Evolutionary conservation across 495 filamentous ascomycete species (phyloP).

Genomic region (Hypoxylon intermedium): DNA sequence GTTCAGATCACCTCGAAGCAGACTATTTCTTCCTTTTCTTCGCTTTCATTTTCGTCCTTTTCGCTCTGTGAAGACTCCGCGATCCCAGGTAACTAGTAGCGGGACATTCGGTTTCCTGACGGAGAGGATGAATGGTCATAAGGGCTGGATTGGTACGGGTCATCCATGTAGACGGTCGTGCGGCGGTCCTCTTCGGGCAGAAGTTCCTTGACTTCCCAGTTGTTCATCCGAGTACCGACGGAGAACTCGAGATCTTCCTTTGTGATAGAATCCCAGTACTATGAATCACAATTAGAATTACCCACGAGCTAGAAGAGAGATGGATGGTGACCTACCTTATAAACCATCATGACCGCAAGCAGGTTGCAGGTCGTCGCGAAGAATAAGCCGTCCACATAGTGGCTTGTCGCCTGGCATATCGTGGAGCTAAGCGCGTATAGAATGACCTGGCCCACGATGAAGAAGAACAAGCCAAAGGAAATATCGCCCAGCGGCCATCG

Average conservation of each 20-base stretch:
- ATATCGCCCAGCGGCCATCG: conserved; percentile 96
- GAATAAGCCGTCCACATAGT: conserved; percentile 95
- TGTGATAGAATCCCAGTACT: conserved; percentile 99
- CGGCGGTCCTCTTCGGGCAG: conserved; percentile 88
- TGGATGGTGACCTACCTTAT: conserved; percentile 75
- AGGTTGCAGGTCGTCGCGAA: conserved; percentile 94
- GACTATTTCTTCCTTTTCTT: conserved; percentile 15
- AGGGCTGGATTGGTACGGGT: conserved; percentile 53
- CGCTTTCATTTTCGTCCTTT: conserved; percentile 8
- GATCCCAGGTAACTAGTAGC: conserved; percentile 40
- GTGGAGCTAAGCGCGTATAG: conserved; percentile 87
- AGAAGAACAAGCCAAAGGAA: conserved; percentile 88
- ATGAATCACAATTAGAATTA: conserved; percentile 22
- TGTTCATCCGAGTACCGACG: conserved; percentile 91
- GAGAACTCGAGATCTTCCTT: conserved; percentile 98
- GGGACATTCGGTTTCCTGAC: conserved; percentile 47
- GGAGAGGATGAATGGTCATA: conserved; percentile 55
- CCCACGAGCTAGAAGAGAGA: background rate
- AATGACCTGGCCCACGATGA: conserved; percentile 90
- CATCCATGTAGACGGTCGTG: conserved; percentile 77
- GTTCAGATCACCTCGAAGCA: conserved; percentile 21
- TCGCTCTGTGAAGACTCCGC: conserved; percentile 14
- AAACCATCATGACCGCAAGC: conserved; percentile 98
- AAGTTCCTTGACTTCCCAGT: conserved; percentile 98
- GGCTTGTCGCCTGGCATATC: conserved; percentile 84